Base-by-base conservation (phyloP, 129 eudicot genomes). In the Centella asiatica region DNA sequence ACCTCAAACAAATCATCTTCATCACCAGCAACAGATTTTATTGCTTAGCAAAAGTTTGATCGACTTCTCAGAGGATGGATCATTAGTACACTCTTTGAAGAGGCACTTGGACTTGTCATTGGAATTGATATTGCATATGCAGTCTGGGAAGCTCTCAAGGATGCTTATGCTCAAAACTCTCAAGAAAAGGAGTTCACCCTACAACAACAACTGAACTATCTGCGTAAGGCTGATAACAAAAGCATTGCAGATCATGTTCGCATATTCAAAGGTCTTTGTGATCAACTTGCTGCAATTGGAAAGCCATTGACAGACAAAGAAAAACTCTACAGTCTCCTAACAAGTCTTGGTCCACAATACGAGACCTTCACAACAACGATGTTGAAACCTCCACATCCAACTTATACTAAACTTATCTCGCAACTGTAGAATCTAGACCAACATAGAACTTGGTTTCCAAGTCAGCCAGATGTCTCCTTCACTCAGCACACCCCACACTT, bases 311-410 rank as follows among this genome's bases (percentile, higher is more conserved):
- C 45, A 1, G 64, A 58, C 46, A 15, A 34, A 9, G 46, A 32
- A 32, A 33, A 58, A 58, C 28, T 36, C 0, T 60, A 19, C 20
- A 19, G 31, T 12, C 48, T 60, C 7, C 65, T 60, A 6, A 60
- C 48, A 0, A 36, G 65, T 20, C 31, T 60, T 11, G 65, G 65
- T 19, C 48, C 31, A 29, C 28, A 39, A 13, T 36, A 60, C 19
- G 65, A 60, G 23, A n/a, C 49, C 1, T 60, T 60, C 10, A 60
- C 33, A 6, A 60, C 65, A 9, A 60, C 65, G 3, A 60, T 36
- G 65, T 22, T 60, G n/a, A 60, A 60, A 25, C 65, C 65, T 6
- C 65, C 65, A 11, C 18, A 17, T 2, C 65, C 48, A 12, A 0
- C 50, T 1, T 47, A 47, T 25, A 0, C 60, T 54, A 36, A 54